Evolutionary conservation across 2,329 filamentous ascomycete genomes (phyloP), one percentile per base, ranked within the genome.

Genomic region (Tolypocladium ovalisporum): DNA sequence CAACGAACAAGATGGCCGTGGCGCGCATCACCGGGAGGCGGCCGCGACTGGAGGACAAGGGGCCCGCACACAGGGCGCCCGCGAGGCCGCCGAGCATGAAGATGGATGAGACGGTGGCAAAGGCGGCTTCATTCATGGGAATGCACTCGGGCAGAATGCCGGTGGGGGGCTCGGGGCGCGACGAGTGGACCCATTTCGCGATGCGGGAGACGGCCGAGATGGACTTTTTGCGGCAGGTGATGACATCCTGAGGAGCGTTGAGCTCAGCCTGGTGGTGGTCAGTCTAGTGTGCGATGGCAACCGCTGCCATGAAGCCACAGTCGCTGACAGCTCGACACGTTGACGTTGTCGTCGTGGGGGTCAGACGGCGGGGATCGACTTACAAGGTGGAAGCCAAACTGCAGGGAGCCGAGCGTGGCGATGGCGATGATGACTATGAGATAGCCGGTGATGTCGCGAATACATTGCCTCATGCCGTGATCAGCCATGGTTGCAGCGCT

Each of bases 321-420:
- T 9, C 15, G 44, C 29, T 19, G 24, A 8, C 24, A 19, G 27
- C 42, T 47, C 22, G 24, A 7, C 2, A 13, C 13, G 42, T 24
- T 5, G 8, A 1, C 13, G 40, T 42, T 19, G 5, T 27, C 24
- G 42, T 29, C 6, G 24, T 29, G 35, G 12, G 35, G 10, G 22
- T 53, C n/a, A 44, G 35, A n/a, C 2, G 15, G 32, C n/a, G 42
- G 7, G 34, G 35, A 9, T 40, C 19, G 37, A 67, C 75, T 67
- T 80, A 94, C 91, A 70, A 97, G 74, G 73, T 97, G 93, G 73
- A 90, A 97, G 61, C 94, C 94, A 69, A 97, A 99, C 67, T 97
- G 90, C 51, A 97, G 81, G 1, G 94, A 90, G 0, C 93, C 94
- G 22, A 97, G 75, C 0, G 91, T 95, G 49, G 89, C 84, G 59